Base-by-base conservation (phyloP, 2,329 filamentous ascomycete genomes). In the Dactylellina leptospora region DNA sequence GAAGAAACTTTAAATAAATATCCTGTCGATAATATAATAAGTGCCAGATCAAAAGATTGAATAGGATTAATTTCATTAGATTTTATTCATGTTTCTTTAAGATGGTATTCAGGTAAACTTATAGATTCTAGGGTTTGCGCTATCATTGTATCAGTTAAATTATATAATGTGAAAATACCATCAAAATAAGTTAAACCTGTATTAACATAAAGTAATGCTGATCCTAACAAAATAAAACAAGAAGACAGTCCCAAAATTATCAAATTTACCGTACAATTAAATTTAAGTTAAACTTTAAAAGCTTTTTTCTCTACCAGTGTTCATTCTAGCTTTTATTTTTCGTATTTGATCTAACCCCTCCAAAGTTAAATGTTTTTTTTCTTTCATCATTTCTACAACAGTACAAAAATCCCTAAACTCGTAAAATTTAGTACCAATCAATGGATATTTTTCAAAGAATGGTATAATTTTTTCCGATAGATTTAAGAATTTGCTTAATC, bases 281-380 rank as follows among this genome's bases (percentile, higher is more conserved):
- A n/a, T n/a, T n/a, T n/a, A n/a, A n/a, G n/a, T n/a, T n/a, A n/a
- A n/a, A n/a, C n/a, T n/a, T n/a, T n/a, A n/a, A n/a, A n/a, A n/a
- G n/a, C n/a, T n/a, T n/a, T n/a, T n/a, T n/a, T n/a, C n/a, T n/a
- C n/a, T n/a, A n/a, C n/a, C n/a, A n/a, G n/a, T n/a, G n/a, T n/a
- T n/a, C n/a, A n/a, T n/a, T n/a, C n/a, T n/a, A n/a, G n/a, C n/a
- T 60, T 60, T 30, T 18, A 60, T 50, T 40, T 47, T 60, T 33
- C 8, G 16, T 11, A 60, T 47, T 47, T 60, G 4, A 18, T 60
- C 40, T 36, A 60, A 47, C 5, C 27, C 42, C n/a, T 45, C 28
- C 9, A 11, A 9, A 8, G 27, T 60, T 60, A 60, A 50, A 53
- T 53, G 48, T 16, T 18, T 16, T 48, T 60, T 50, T 10, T 30